phyloP scores from a whole-genome alignment of 78 protist species.

The Isochrysis galbana region DNA sequence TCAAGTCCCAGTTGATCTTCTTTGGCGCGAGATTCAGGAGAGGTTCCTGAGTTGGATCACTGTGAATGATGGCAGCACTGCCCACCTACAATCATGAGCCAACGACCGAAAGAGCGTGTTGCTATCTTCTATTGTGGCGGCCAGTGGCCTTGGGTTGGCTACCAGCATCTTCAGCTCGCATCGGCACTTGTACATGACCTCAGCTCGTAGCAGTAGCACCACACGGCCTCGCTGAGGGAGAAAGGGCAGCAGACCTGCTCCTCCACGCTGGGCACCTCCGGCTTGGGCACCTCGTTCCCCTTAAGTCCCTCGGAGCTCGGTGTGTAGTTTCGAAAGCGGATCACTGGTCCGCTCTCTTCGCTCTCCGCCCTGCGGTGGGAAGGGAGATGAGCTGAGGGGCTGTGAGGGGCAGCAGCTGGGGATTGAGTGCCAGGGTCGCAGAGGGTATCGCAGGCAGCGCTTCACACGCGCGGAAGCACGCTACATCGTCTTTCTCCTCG shows the following conservation, averaged over 20 bases:
- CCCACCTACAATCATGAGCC: no score
- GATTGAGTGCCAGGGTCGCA: no score
- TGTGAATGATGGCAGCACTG: not conserved
- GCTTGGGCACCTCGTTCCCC: not conserved
- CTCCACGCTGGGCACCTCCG: not conserved
- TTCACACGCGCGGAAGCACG: no score
- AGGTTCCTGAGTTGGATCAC: not conserved
- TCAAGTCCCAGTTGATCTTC: not conserved
- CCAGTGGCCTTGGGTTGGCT: no score
- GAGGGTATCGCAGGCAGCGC: no score
- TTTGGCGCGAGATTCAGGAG: conserved; percentile 8
- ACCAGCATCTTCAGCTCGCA: no score
- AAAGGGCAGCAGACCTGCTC: not conserved
- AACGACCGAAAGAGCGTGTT: no score
- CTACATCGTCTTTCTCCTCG: no score
- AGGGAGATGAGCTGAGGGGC: not conserved
- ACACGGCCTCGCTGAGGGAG: not conserved
- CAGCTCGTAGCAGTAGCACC: not conserved
- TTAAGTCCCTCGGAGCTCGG: not conserved
- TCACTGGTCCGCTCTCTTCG: no score
- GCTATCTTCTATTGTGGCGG: no score
- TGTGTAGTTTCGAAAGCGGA: not conserved
- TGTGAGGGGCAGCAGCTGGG: not conserved
- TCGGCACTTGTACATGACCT: not conserved
- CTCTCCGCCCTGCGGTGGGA: no score